Evolutionary conservation across 2,329 filamentous ascomycete species (phyloP).

Genomic region (Lecanosticta acicola): DNA sequence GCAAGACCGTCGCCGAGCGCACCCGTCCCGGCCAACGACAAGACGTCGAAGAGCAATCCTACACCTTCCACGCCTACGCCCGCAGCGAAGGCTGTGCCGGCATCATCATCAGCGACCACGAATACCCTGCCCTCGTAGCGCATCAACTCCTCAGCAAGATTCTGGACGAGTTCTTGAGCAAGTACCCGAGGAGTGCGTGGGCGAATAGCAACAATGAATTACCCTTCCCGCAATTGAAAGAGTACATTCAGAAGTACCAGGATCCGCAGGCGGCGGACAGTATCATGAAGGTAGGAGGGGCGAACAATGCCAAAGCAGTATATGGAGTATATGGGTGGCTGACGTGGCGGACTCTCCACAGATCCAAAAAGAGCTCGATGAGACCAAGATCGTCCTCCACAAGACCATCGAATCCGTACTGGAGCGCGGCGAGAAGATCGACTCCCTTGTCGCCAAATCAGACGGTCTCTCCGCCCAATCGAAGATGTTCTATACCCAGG

Average conservation of each 20-base stretch:
- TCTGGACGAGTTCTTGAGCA: conserved; percentile 76
- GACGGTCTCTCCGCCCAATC: conserved; percentile 84
- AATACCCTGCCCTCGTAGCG: conserved; percentile 64
- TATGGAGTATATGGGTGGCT: conserved; percentile 39
- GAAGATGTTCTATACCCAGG: conserved; percentile 91
- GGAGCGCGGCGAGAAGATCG: conserved; percentile 95
- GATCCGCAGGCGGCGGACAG: conserved; percentile 84
- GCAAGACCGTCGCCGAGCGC: conserved; percentile 79
- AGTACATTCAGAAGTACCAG: conserved; percentile 75
- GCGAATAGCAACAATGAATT: conserved; percentile 43
- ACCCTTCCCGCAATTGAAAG: conserved; percentile 67
- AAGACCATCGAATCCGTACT: conserved; percentile 89
- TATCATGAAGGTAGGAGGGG: conserved; percentile 50
- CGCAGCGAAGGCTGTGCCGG: conserved; percentile 44
- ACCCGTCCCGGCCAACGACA: conserved; percentile 71
- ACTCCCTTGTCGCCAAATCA: conserved; percentile 87
- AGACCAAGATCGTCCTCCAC: conserved; percentile 94
- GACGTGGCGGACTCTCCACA: conserved; percentile 41
- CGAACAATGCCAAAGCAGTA: not conserved
- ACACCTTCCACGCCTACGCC: conserved; percentile 52
- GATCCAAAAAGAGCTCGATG: conserved; percentile 94
- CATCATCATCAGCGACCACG: conserved; percentile 44
- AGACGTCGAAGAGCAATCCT: conserved; percentile 76
- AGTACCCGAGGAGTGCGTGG: conserved; percentile 67
- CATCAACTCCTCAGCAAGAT: conserved; percentile 84